phyloP scores from a whole-genome alignment of 1,284 basidiomycete genomes.

The Xerocomus amazonicus region DNA sequence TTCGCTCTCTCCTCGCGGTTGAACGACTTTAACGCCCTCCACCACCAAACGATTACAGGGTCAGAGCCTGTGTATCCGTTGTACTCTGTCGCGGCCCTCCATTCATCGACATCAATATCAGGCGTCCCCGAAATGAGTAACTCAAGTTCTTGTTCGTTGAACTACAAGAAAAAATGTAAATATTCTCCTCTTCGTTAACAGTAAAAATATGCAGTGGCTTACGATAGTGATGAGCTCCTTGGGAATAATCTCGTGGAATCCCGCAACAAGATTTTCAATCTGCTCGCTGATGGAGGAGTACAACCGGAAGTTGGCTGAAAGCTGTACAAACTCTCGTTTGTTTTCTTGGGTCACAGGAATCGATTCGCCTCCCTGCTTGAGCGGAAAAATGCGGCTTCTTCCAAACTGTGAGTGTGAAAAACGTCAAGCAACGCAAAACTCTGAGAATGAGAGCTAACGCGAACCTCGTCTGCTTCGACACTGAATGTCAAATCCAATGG shows the following conservation, averaged over 20 bases:
- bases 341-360: constrained; percentile 93
- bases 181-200: not conserved
- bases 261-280: constrained; percentile 85
- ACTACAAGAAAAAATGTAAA: constrained; percentile 47
- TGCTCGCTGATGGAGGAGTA: constrained; percentile 97
- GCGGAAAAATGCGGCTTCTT: constrained; percentile 77
- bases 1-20: constrained; percentile 96
- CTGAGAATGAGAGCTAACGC: constrained; percentile 21
- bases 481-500: constrained; percentile 84
- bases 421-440: not conserved
- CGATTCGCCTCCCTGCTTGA: constrained; percentile 81
- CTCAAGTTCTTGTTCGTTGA: constrained; percentile 97
- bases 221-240: constrained; percentile 80
- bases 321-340: constrained; percentile 93
- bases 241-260: constrained; percentile 96
- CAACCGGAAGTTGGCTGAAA: constrained; percentile 87
- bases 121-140: constrained; percentile 96
- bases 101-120: constrained; percentile 98
- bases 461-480: constrained; percentile 87
- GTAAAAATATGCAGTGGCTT: constrained; percentile 29
- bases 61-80: constrained; percentile 85
- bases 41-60: constrained; percentile 98
- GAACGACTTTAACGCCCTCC: constrained; percentile 97
- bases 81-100: constrained; percentile 93
- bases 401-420: constrained; percentile 62